Evolutionary conservation across 176 grass and related monocot species (phyloP).

Genomic region (Microstegium vimineum): DNA sequence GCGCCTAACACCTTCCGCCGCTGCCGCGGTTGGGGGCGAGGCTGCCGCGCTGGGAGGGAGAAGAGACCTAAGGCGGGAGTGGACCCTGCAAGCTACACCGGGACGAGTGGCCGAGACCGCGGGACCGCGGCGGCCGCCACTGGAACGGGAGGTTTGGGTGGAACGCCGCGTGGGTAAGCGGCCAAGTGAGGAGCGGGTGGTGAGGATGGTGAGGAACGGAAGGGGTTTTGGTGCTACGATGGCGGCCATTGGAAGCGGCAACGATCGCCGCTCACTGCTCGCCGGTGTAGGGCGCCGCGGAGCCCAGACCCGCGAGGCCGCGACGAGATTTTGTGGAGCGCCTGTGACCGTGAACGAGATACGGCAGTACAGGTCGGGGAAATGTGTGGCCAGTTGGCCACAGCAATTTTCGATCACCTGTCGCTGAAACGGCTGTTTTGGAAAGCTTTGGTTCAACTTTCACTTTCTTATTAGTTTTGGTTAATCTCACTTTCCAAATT

Average conservation of each 20-base stretch:
- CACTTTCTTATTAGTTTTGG: too few species aligned
- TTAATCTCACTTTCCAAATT: too few species aligned
- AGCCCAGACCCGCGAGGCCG: background rate
- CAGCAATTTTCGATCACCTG: background rate
- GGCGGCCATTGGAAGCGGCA: constrained; percentile 25
- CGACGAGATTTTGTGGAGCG: constrained; percentile 12
- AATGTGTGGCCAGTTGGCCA: background rate
- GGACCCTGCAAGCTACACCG: background rate
- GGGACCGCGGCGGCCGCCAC: background rate
- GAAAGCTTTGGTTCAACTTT: background rate
- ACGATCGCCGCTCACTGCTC: constrained; percentile 20
- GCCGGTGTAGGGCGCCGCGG: background rate
- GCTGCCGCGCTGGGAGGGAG: background rate
- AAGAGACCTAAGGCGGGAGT: background rate
- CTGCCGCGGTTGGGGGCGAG: background rate
- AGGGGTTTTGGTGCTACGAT: background rate
- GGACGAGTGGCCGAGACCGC: background rate
- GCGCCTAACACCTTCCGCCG: constrained; percentile 17
- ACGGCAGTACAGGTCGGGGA: background rate
- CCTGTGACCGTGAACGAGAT: background rate
- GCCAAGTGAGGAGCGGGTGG: background rate
- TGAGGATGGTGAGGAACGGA: background rate
- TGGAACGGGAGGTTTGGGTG: background rate
- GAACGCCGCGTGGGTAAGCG: background rate
- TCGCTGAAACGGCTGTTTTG: background rate